A percentile compares a stretch with the other conserved stretches of the same genome.
These are phyloP conservation scores for Talaromyces sp. DNA, from an alignment of 2,329 filamentous ascomycete genomes.

Conservation along the genomic window DNA sequence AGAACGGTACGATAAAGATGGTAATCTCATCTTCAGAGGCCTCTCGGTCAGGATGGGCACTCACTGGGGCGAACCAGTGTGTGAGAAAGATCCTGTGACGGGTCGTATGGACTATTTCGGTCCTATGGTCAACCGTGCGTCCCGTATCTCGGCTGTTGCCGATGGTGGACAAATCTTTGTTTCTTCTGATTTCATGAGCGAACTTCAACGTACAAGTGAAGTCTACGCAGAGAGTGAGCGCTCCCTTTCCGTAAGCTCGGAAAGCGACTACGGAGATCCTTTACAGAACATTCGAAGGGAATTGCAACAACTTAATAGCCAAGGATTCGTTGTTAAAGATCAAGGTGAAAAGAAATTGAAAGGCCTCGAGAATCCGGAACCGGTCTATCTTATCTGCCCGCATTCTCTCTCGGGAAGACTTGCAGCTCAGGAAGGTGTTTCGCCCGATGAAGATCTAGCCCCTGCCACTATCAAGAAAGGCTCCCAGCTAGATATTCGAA, in stretches of 20 bases:
- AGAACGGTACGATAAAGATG: slow-evolving; percentile 76
- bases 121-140: slow-evolving; percentile 97
- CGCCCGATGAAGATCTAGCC: slow-evolving; percentile 45
- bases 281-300: slow-evolving; percentile 81
- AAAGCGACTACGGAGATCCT: slow-evolving; percentile 65
- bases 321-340: slow-evolving; percentile 96
- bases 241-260: slow-evolving; percentile 63
- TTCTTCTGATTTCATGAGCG: slow-evolving; percentile 93
- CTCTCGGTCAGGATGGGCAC: slow-evolving; percentile 96
- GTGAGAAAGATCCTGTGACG: slow-evolving; percentile 92
- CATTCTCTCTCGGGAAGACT: slow-evolving; percentile 76
- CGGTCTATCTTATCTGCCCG: slow-evolving; percentile 92
- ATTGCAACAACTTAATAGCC: slow-evolving; percentile 77
- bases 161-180: slow-evolving; percentile 97
- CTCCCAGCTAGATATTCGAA: slow-evolving; percentile 71
- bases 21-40: slow-evolving; percentile 86
- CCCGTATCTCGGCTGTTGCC: slow-evolving; percentile 88
- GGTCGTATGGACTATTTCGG: slow-evolving; percentile 99
- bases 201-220: slow-evolving; percentile 87
- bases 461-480: slow-evolving; percentile 60
- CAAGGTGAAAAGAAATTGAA: slow-evolving; percentile 94
- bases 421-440: slow-evolving; percentile 46
- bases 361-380: slow-evolving; percentile 93
- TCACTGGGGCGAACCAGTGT: slow-evolving; percentile 91
- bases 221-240: slow-evolving; percentile 83